phyloP scores from a whole-genome alignment of 345 rosid genomes.

The Lumnitzera littorea region DNA sequence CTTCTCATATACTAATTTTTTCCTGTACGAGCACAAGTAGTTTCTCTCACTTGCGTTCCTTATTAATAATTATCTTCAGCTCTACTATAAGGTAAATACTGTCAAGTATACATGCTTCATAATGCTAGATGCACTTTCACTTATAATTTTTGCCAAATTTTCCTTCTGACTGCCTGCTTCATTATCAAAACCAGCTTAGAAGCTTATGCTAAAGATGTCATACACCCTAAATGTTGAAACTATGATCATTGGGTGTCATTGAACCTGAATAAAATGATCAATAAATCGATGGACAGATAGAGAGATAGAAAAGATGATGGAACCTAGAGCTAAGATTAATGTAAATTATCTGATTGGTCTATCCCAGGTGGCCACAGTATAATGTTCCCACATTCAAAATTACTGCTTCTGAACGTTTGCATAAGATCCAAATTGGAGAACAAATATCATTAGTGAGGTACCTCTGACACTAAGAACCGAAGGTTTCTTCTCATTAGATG shows the following conservation, averaged over 20 bases:
- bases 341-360: background rate
- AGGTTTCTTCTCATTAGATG: slow-evolving; percentile 6
- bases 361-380: slow-evolving; percentile 82
- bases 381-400: slow-evolving; percentile 65
- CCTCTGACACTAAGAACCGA: slow-evolving; percentile 8
- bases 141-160: background rate
- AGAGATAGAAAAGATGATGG: background rate
- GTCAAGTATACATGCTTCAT: too few relatives aligned
- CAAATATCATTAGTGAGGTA: slow-evolving; percentile 79
- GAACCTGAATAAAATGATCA: background rate
- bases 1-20: background rate
- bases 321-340: background rate
- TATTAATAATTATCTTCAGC: too few relatives aligned
- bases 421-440: slow-evolving; percentile 55
- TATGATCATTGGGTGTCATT: too few relatives aligned
- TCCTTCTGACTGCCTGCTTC: background rate
- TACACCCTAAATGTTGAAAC: background rate
- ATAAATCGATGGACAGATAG: background rate
- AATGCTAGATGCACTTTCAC: too few relatives aligned
- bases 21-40: too few relatives aligned
- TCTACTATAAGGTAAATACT: too few relatives aligned
- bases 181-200: too few relatives aligned
- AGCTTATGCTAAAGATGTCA: background rate
- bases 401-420: slow-evolving; percentile 38
- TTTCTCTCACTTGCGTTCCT: too few relatives aligned